Conservation (phyloP, 306 rosid species). For the Cicer pinnatifidum region DNA sequence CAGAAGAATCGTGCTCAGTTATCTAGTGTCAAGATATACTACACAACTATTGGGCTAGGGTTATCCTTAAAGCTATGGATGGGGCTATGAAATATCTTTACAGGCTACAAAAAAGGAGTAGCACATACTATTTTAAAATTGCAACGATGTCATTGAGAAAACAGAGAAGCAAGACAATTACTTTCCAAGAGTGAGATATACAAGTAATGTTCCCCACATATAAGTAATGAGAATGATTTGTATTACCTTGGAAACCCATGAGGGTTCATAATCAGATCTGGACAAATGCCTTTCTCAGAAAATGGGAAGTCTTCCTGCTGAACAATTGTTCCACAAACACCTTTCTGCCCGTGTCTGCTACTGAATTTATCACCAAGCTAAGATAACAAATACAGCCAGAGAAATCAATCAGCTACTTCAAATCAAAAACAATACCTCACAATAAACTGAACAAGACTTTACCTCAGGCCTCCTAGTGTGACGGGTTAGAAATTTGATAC, state of each 20-base stretch:
- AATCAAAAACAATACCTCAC: conserved; percentile 17
- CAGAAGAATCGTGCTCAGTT: background rate
- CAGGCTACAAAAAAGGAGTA: background rate
- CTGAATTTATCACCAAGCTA: conserved; percentile 97
- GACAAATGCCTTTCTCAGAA: conserved; percentile 96
- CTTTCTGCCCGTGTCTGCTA: conserved; percentile 99
- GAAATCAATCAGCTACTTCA: conserved; percentile 33
- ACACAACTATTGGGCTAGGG: background rate
- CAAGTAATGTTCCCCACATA: conserved; percentile 12
- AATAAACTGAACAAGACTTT: conserved; percentile 39
- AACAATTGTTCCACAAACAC: conserved; percentile 95
- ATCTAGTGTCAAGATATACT: conserved; percentile 7
- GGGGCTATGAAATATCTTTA: background rate
- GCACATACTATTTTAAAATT: background rate
- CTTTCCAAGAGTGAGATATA: conserved; percentile 1
- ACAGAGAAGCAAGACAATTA: conserved; percentile 19
- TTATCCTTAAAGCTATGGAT: conserved; percentile 1
- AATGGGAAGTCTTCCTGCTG: conserved; percentile 97
- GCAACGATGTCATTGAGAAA: conserved; percentile 17
- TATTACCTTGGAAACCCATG: conserved; percentile 95
- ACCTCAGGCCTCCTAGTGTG: conserved; percentile 99
- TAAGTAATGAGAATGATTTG: conserved; percentile 21
- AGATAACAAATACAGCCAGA: conserved; percentile 37
- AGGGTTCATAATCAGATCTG: conserved; percentile 97
- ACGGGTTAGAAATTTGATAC: conserved; percentile 72